phyloP scores from a whole-genome alignment of 129 eudicot genomes.

The Centella asiatica region DNA sequence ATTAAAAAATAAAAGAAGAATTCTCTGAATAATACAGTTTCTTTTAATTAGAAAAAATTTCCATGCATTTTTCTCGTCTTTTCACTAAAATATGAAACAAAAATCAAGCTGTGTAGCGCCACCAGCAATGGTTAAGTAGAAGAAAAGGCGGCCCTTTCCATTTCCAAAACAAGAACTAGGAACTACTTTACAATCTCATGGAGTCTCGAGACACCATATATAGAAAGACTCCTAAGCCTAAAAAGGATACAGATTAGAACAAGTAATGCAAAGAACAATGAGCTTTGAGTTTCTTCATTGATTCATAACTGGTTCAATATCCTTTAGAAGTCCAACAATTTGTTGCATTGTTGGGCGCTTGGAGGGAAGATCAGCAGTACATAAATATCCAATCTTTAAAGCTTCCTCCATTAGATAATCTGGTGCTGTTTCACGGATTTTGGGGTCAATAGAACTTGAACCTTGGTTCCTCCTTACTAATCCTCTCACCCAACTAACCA shows the following conservation, averaged over 20 bases:
- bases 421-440: conserved; percentile 50
- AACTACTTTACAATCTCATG: conserved; percentile 20
- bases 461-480: conserved; percentile 51
- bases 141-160: conserved; percentile 1
- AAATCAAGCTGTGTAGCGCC: too few species aligned
- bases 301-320: conserved; percentile 44
- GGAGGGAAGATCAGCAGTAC: conserved; percentile 67
- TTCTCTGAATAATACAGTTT: too few species aligned
- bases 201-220: conserved; percentile 6
- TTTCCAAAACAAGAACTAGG: conserved; percentile 4
- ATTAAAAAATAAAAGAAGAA: too few species aligned
- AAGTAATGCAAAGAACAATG: conserved; percentile 9
- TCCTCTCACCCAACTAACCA: conserved; percentile 71
- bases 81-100: too few species aligned
- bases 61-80: too few species aligned
- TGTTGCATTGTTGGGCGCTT: conserved; percentile 89
- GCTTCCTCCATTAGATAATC: conserved; percentile 66
- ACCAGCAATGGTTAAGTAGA: not conserved
- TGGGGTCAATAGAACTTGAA: conserved; percentile 51
- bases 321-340: conserved; percentile 80
- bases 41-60: too few species aligned
- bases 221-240: conserved; percentile 2
- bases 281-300: conserved; percentile 16
- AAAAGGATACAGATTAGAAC: not conserved
- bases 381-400: conserved; percentile 69